Evolutionary conservation across 116 monocot species (phyloP), one percentile per base, ranked within the genome.

Genomic region (Trichopus zeylanicus): DNA sequence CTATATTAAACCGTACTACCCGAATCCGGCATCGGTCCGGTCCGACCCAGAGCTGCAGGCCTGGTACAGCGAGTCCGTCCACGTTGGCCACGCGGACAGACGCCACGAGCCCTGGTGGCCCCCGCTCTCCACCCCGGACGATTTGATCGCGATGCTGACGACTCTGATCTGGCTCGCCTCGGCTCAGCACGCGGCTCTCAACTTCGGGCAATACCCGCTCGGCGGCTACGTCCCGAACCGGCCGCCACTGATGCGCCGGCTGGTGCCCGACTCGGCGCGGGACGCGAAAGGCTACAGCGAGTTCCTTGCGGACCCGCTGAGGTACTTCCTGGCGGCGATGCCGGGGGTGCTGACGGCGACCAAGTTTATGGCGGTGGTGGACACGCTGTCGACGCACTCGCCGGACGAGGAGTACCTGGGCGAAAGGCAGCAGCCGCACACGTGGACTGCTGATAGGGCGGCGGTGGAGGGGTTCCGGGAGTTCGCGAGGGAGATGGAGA

Each of bases 391-490:
- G 48, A 82, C 82, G 56, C 90, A 85, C 71, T 91, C 90, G 63
- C 90, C 90, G 48, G 90, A 91, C 56, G 90, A 91, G 74, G 90
- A 91, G 82, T 91, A 91, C 56, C 49, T 91, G 7, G 90, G 90
- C 2, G 63, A 72, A 48, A 61, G 68, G 23, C 66, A 68, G 49
- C 63, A 65, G 38, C 31, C 56, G 6, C 63, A 29, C 24, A 69
- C 67, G 12, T 89, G 89, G 89, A 76, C 85, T 0, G 69, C 37
- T 8, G 82, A 90, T 5, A 70, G 25, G 29, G 56, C 23, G 39
- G 71, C 79, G 11, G 35, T 69, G 4, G 68, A 76, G 49, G 75
- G 59, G 46, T 75, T 62, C 42, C n/a, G 51, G 29, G 55, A 72
- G 71, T 87, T 87, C 55, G 30, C 79, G 11, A 73, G 53, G 31